Evolutionary conservation across 495 filamentous ascomycete species (phyloP), one percentile per base, ranked within the genome.

Genomic region (Penicillium roqueforti): DNA sequence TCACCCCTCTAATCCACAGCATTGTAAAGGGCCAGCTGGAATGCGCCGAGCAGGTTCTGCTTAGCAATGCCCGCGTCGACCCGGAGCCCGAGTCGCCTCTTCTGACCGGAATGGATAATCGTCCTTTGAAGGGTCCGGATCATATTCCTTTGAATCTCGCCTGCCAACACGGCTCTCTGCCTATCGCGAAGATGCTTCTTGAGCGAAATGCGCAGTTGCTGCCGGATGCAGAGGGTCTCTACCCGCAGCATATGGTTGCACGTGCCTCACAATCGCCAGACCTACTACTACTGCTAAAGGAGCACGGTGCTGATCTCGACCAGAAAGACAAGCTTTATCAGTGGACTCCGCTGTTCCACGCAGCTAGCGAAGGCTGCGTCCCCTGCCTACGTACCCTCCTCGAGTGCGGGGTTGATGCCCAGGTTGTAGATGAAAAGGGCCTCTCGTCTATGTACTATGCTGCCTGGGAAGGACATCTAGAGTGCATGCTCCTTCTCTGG

Each of bases 371-470:
- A 77, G 93, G 93, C 23, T 95, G 93, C 63, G 87, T 96, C 16
- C 82, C 86, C 38, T 97, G 91, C 62, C 75, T 97, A 26, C 80
- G 86, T 47, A 86, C 83, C 1, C 79, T 98, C 18, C 73, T 98
- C 6, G 80, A 88, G 40, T 76, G 85, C 45, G 85, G 85, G 20
- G 93, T 86, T 20, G 80, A 89, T 61, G 79, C 84, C 6, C 81
- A 86, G 51, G 86, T 89, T 40, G 68, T 86, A 25, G 93, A 98
- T 63, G 93, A 98, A 68, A 97, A 97, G 68, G 87, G 85, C 18
- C 77, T 96, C 6, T 89, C 91, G 4, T 91, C 93, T 7, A 89
- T 97, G 87, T 97, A 98, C 68, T 97, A 98, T 72, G 95, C 93
- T 18, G 91, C 92, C 0, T 98, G 95, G 95, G 93, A 98, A 76